A percentile compares a stretch with the other conserved stretches of the same genome.
These are phyloP conservation scores for Cornus kousa DNA, from an alignment of 148 eudicot species.

Conservation along the genomic window DNA sequence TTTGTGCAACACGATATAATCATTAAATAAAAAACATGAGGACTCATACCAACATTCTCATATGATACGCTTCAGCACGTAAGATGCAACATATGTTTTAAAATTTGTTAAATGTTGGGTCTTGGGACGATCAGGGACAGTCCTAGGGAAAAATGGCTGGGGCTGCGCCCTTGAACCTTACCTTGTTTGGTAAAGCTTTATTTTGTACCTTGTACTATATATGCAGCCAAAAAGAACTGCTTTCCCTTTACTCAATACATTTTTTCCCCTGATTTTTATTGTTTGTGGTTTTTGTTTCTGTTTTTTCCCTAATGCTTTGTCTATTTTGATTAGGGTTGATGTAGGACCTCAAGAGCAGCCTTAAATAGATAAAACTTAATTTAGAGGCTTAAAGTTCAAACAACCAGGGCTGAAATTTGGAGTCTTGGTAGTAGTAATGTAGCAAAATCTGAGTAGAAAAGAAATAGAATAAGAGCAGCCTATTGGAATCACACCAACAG, in stretches of 20 bases:
- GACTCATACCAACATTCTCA: neutral
- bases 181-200: neutral
- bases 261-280: neutral
- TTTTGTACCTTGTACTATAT: slow-evolving; percentile 4
- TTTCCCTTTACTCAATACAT: neutral
- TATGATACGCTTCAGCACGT: neutral
- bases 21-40: neutral
- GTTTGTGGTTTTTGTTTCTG: neutral
- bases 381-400: too few species aligned
- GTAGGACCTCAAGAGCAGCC: too few species aligned
- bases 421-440: too few species aligned
- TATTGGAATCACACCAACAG: too few species aligned
- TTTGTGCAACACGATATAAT: neutral
- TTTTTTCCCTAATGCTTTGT: too few species aligned
- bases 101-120: neutral
- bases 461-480: too few species aligned
- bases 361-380: too few species aligned
- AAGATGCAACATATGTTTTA: neutral
- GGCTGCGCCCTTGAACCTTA: neutral
- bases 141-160: neutral
- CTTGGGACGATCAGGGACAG: neutral
- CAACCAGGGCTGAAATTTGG: too few species aligned
- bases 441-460: too few species aligned
- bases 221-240: neutral
- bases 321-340: neutral